Evolutionary conservation across 2,329 filamentous ascomycete species (phyloP).

Genomic region (Fusarium sp.): DNA sequence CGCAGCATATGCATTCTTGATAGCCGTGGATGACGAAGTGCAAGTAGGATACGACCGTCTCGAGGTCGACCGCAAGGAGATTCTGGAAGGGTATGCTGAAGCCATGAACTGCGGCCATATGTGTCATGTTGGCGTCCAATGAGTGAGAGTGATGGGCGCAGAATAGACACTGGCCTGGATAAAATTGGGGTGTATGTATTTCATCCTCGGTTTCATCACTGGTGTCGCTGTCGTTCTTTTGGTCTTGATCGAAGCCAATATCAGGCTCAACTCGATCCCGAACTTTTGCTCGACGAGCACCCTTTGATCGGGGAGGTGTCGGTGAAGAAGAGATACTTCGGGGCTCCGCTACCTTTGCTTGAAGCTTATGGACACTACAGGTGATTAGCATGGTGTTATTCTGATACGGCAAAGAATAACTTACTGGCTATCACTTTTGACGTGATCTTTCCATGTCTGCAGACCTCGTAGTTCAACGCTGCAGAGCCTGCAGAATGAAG

Average conservation of each 20-base stretch:
- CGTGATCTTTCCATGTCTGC: background rate
- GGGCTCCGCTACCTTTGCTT: background rate
- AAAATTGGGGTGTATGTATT: background rate
- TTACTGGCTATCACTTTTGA: slow-evolving; percentile 7
- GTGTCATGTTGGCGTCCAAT: slow-evolving; percentile 52
- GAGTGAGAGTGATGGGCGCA: background rate
- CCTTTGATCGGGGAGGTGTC: background rate
- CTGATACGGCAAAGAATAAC: background rate
- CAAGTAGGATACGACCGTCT: slow-evolving; percentile 60
- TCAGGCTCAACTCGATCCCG: fast-evolving
- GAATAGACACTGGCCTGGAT: background rate
- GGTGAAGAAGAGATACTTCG: background rate
- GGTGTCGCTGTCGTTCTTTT: fast-evolving
- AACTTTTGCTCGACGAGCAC: background rate
- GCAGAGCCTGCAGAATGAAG: background rate
- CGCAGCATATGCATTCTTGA: slow-evolving; percentile 63
- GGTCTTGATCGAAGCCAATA: background rate
- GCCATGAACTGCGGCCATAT: slow-evolving; percentile 62
- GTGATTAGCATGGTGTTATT: background rate
- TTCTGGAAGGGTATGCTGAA: slow-evolving; percentile 56
- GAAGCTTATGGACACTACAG: background rate
- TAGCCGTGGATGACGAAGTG: slow-evolving; percentile 62
- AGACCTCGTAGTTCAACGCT: background rate
- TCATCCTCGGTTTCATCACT: background rate
- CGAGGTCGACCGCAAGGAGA: slow-evolving; percentile 57